Evolutionary conservation across 306 rosid species (phyloP), one percentile per base, ranked within the genome.

Genomic region (Cucumis cinereus): DNA sequence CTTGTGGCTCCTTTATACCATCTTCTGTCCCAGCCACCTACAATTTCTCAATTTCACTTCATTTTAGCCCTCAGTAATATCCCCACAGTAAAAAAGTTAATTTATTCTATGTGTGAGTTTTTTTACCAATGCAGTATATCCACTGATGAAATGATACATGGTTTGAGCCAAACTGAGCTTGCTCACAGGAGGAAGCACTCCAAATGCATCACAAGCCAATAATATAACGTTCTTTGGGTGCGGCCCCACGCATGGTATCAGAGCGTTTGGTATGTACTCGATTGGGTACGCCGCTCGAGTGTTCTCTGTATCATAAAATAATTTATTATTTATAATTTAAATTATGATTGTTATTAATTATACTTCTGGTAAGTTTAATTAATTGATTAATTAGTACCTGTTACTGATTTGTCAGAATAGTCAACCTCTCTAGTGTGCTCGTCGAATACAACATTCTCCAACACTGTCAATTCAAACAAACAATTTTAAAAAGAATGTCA

Each of bases 21-120:
- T 90, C 98, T 82, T 89, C 98, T 10, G 98, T 93, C 28, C 98
- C 98, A 11, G 96, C 96, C 52, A 93, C 98, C 98, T 92, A 49
- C 14, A 28, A 40, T 67, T 22, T 23, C 19, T 17, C 23, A 30
- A 7, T 22, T 53, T 41, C 16, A 19, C 33, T 8, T 45, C 24
- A 23, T 11, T 11, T 28, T 10, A 59, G 41, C 12, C 49, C 58
- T 30, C 3, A 3, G 35, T 3, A 3, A 30, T 30, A 30, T 30
- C 35, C 3, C 35, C 1, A 17, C 1, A 4, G 15, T 33, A 0
- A 16, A 62, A 62, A 50, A 50, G 69, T 61, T 16, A 2, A 16
- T 14, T 15, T 17, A 4, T 60, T 56, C 0, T 43, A 15, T 30
- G 49, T 15, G 15, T 1, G 5, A 1, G 3, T 45, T 5, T 59